A percentile compares a stretch with the other conserved stretches of the same genome.
Conservation (phyloP, 1,284 basidiomycete species). For the Cutaneotrichosporon cutaneum region DNA sequence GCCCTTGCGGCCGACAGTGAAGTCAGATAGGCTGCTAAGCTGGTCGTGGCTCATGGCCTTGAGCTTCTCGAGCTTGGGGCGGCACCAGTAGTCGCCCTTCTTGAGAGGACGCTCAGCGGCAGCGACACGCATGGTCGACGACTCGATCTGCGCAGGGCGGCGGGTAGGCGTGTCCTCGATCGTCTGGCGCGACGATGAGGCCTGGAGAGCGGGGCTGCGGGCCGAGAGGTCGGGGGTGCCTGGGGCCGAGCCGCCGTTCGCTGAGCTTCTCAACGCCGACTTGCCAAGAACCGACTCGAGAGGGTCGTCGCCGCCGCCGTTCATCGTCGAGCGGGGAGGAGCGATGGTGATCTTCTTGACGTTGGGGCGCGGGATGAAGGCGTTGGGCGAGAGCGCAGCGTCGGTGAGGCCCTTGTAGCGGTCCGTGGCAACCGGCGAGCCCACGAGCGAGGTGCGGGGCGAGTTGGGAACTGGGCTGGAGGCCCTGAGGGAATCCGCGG, state of each 20-base stretch:
- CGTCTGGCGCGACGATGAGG: constrained; percentile 37
- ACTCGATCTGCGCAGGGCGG: constrained; percentile 40
- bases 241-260: constrained; percentile 54
- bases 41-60: constrained; percentile 66
- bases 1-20: constrained; percentile 85
- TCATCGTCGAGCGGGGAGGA: constrained; percentile 53
- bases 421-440: constrained; percentile 41
- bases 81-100: constrained; percentile 86
- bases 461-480: constrained; percentile 43
- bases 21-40: constrained; percentile 65
- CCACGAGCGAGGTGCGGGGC: constrained; percentile 33
- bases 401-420: constrained; percentile 61
- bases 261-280: constrained; percentile 43
- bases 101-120: constrained; percentile 57
- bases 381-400: constrained; percentile 57
- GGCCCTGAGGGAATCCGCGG: constrained; percentile 19
- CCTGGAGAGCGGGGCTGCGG: constrained; percentile 57
- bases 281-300: constrained; percentile 50
- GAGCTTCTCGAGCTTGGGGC: constrained; percentile 70
- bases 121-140: constrained; percentile 33
- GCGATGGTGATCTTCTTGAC: constrained; percentile 94
- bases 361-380: constrained; percentile 70
- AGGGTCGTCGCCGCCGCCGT: constrained; percentile 38
- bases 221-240: constrained; percentile 42
- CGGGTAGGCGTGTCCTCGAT: constrained; percentile 30